Evolutionary conservation across 2,329 filamentous ascomycete species (phyloP), one percentile per base, ranked within the genome.

Genomic region (Trichoderma hamatum): DNA sequence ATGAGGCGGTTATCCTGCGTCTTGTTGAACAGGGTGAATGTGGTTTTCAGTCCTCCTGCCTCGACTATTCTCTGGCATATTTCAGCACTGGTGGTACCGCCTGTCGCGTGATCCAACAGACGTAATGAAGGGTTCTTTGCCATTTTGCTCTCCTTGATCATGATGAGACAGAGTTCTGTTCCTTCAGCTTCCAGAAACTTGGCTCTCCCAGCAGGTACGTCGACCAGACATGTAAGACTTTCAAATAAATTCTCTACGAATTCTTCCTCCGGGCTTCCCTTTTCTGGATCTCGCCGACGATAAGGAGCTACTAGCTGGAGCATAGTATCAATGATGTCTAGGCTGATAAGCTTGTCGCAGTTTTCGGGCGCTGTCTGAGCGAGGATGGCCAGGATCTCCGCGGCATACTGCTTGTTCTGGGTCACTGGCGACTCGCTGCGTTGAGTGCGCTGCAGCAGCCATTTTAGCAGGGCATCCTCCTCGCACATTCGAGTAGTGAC

Each of bases 171-270:
- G 6, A 99, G 86, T 78, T 99, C 96, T 13, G 97, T 87, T 46
- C 96, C 96, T 81, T 99, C 96, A 1, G 93, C 94, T 73, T 96
- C 92, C 39, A 97, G 77, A 71, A 98, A 96, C 70, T 92, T 93
- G 11, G 81, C 76, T 78, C 97, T 97, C 6, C 94, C 94, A 5
- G 85, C 80, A 0, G 84, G 78, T 69, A 93, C 91, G 74, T 97
- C 92, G 0, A 90, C 91, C 1, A 97, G 81, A 73, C 92, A 96
- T 0, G 92, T 92, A 21, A 98, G 78, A 1, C 90, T 88, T 76
- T 97, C 94, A 78, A 99, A 99, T 0, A 97, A 77, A 73, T 99
- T 97, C 79, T 97, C 93, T 77, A 96, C 92, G 77, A 92, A 97
- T 81, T 99, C 96, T 77, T 97, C 94, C 78, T 98, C 96, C 62